Evolutionary conservation across 805 yeast genomes (phyloP).

Genomic region (Wickerhamiella parazyma): DNA sequence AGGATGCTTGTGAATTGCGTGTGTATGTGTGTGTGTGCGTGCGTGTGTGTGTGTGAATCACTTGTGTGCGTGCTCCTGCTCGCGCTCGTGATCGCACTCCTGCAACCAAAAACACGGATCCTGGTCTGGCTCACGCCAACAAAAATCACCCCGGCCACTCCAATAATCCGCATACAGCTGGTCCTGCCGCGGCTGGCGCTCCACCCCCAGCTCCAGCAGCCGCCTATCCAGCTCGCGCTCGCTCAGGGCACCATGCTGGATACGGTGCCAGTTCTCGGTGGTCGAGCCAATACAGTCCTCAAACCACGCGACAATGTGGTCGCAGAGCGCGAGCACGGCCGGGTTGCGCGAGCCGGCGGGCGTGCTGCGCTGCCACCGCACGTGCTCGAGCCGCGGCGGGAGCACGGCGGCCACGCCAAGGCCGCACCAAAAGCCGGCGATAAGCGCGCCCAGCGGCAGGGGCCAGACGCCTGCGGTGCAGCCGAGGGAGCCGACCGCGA

Average conservation of each 20-base stretch:
- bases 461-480: neutral
- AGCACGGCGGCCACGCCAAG: slow-evolving; percentile 2
- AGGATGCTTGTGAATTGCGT: too few relatives aligned
- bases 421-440: slow-evolving; percentile 12
- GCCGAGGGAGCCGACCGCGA: neutral
- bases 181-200: slow-evolving; percentile 5
- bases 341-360: neutral
- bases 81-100: too few relatives aligned
- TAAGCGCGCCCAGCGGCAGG: slow-evolving; percentile 2
- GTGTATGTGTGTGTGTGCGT: too few relatives aligned
- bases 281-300: slow-evolving; percentile 14
- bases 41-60: too few relatives aligned
- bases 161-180: slow-evolving; percentile 17
- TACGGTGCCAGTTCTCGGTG: slow-evolving; percentile 11
- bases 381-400: slow-evolving; percentile 4
- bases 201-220: slow-evolving; percentile 14
- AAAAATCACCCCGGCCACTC: slow-evolving; percentile 30
- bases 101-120: slow-evolving; percentile 30
- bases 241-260: neutral
- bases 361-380: slow-evolving; percentile 6
- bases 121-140: slow-evolving; percentile 42
- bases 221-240: slow-evolving; percentile 9
- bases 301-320: slow-evolving; percentile 17
- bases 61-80: too few relatives aligned
- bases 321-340: slow-evolving; percentile 15